Percentiles rank a stretch among this genome's conserved stretches.
phyloP scores from a whole-genome alignment of 352 stramenopile species.

The Phytopythium chamaehyphon region DNA sequence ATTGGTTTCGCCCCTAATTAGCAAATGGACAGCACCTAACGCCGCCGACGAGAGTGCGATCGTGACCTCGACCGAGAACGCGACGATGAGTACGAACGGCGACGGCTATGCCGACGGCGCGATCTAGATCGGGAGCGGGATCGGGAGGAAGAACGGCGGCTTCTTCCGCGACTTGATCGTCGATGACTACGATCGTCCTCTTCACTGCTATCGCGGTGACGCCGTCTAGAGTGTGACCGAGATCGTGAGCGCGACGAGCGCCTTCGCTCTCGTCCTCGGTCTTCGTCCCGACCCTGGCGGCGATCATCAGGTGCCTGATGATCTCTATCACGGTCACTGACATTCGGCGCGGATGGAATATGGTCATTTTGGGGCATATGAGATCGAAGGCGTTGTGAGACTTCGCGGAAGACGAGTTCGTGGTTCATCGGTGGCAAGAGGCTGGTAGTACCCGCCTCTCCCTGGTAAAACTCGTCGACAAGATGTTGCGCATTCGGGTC shows the following conservation, averaged over 20 bases:
- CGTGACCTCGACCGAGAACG: slow-evolving; percentile 29
- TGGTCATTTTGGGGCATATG: neutral
- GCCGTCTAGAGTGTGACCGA: slow-evolving; percentile 10
- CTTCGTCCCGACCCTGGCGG: neutral
- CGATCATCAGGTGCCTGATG: neutral
- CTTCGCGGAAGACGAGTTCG: slow-evolving; percentile 17
- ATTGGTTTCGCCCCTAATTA: too few relatives aligned
- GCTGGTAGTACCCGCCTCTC: slow-evolving; percentile 7
- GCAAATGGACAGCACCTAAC: neutral
- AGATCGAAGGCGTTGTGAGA: neutral
- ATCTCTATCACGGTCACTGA: neutral
- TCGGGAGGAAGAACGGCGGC: slow-evolving; percentile 20
- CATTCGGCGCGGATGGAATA: neutral
- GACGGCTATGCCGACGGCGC: slow-evolving; percentile 15
- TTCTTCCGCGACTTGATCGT: slow-evolving; percentile 14
- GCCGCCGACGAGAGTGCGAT: slow-evolving; percentile 11
- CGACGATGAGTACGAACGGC: slow-evolving; percentile 14
- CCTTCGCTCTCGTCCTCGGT: neutral
- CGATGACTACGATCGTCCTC: slow-evolving; percentile 9
- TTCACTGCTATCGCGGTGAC: slow-evolving; percentile 17
- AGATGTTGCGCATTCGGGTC: slow-evolving; percentile 18
- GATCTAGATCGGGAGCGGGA: slow-evolving; percentile 30
- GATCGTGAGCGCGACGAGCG: slow-evolving; percentile 4
- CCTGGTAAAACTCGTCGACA: slow-evolving; percentile 24
- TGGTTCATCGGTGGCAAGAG: slow-evolving; percentile 20